Conservation (phyloP, 257 asterid species). For the Cordia subcordata region DNA sequence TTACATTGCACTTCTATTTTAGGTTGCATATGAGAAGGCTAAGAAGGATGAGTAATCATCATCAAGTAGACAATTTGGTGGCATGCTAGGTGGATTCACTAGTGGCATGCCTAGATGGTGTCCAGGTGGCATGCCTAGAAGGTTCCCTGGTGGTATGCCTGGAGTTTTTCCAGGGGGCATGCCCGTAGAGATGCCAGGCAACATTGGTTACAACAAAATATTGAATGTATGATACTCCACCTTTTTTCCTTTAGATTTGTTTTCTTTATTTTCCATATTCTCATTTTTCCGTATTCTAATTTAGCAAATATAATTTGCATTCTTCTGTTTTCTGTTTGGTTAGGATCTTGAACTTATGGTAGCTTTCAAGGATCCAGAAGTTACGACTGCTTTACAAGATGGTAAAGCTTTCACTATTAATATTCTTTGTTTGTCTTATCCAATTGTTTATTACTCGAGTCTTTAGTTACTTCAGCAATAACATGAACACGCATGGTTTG, state of each 20-base stretch:
- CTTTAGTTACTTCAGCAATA: too few relatives aligned
- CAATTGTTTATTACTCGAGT: not conserved
- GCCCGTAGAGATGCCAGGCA: slow-evolving; percentile 57
- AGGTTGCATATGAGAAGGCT: slow-evolving; percentile 97
- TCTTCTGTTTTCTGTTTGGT: slow-evolving; percentile 8
- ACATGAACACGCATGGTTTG: too few relatives aligned
- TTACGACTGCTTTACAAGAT: slow-evolving; percentile 98
- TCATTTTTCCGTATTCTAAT: not conserved
- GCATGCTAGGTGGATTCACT: slow-evolving; percentile 53
- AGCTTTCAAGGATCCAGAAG: slow-evolving; percentile 95
- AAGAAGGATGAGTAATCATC: slow-evolving; percentile 81
- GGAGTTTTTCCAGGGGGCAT: slow-evolving; percentile 27
- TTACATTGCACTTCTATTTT: slow-evolving; percentile 4
- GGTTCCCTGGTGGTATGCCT: slow-evolving; percentile 50
- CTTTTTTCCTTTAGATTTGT: not conserved
- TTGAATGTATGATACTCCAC: slow-evolving; percentile 45
- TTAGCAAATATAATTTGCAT: not conserved
- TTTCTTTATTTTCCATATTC: not conserved
- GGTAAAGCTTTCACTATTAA: slow-evolving; percentile 36
- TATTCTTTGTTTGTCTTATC: not conserved
- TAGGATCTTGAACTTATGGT: slow-evolving; percentile 99
- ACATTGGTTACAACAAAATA: slow-evolving; percentile 82
- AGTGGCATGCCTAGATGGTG: too few relatives aligned
- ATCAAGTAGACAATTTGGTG: slow-evolving; percentile 60
- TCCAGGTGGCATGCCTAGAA: slow-evolving; percentile 57